Conservation (phyloP, 352 stramenopile species). For the Phytophthora macrochlamydospora region DNA sequence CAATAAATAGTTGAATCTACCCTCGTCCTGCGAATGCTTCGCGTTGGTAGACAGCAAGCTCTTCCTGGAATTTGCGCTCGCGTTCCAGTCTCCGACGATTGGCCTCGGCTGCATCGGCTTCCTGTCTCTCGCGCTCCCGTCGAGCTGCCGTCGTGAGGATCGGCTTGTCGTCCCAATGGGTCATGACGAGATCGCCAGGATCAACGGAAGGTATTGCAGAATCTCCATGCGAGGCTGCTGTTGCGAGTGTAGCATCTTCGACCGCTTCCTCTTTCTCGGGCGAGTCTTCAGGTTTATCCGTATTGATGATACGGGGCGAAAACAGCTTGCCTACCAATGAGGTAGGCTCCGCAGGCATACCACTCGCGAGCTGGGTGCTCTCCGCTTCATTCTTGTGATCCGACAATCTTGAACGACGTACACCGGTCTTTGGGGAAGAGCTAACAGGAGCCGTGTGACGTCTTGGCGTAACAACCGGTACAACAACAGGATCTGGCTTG, state of each 20-base stretch:
- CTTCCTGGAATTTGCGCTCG: slow-evolving; percentile 59
- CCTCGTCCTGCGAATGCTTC: slow-evolving; percentile 27
- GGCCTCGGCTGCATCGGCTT: slow-evolving; percentile 36
- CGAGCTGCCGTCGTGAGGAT: slow-evolving; percentile 53
- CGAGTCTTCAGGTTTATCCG: slow-evolving; percentile 1
- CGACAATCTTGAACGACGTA: slow-evolving; percentile 1
- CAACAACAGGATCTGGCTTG: slow-evolving; percentile 9
- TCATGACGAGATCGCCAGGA: slow-evolving; percentile 8
- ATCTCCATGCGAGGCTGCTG: background rate
- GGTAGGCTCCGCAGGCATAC: slow-evolving; percentile 3
- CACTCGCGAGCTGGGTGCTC: background rate
- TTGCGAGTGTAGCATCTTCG: background rate
- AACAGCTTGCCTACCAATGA: slow-evolving; percentile 25
- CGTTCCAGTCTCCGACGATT: slow-evolving; percentile 42
- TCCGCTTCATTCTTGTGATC: slow-evolving; percentile 3
- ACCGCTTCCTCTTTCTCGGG: slow-evolving; percentile 12
- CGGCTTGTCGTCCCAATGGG: slow-evolving; percentile 54
- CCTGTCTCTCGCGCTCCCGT: slow-evolving; percentile 27
- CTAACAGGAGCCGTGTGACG: slow-evolving; percentile 31
- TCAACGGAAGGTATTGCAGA: slow-evolving; percentile 2
- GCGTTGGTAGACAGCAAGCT: slow-evolving; percentile 50
- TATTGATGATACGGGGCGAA: background rate
- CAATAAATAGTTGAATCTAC: slow-evolving; percentile 11
- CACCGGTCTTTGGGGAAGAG: background rate
- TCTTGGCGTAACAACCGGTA: slow-evolving; percentile 2